These are phyloP conservation scores for Cutaneotrichosporon sp. DNA, from an alignment of 1,284 basidiomycete species.

Conservation along the genomic window DNA sequence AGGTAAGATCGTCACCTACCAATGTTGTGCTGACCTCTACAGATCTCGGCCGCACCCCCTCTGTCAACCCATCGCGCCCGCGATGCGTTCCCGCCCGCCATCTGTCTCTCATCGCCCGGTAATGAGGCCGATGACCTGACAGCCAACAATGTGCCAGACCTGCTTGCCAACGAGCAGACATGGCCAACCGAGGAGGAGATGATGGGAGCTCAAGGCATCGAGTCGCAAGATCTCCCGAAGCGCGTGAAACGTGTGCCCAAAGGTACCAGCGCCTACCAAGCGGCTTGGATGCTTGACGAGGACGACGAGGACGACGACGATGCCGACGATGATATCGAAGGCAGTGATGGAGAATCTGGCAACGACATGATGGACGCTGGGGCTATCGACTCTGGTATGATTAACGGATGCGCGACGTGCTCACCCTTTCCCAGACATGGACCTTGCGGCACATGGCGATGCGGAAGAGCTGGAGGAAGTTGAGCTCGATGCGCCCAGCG, in stretches of 20 bases:
- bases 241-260: slow-evolving; percentile 76
- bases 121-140: slow-evolving; percentile 84
- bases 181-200: slow-evolving; percentile 99
- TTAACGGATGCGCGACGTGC: slow-evolving; percentile 51
- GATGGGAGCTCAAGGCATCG: slow-evolving; percentile 53
- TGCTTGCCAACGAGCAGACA: slow-evolving; percentile 92
- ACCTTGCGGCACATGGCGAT: slow-evolving; percentile 45
- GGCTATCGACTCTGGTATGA: slow-evolving; percentile 38
- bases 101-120: slow-evolving; percentile 54
- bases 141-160: slow-evolving; percentile 83
- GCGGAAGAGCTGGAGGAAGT: slow-evolving; percentile 70
- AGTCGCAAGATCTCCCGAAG: slow-evolving; percentile 59
- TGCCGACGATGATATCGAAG: slow-evolving; percentile 50
- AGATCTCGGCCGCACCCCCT: slow-evolving; percentile 39
- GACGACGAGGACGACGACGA: slow-evolving; percentile 60
- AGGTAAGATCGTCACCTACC: slow-evolving; percentile 61
- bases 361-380: slow-evolving; percentile 36
- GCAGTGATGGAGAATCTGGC: slow-evolving; percentile 50
- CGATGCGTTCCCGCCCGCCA: not conserved
- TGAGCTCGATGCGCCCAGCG: slow-evolving; percentile 54
- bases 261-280: slow-evolving; percentile 90
- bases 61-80: not conserved
- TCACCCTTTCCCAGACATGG: slow-evolving; percentile 26
- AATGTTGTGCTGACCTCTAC: not conserved
- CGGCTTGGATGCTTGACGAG: slow-evolving; percentile 87